Evolutionary conservation across 140 eudicot species (phyloP), one percentile per base, ranked within the genome.

Genomic region (Ambrosia hybrid): DNA sequence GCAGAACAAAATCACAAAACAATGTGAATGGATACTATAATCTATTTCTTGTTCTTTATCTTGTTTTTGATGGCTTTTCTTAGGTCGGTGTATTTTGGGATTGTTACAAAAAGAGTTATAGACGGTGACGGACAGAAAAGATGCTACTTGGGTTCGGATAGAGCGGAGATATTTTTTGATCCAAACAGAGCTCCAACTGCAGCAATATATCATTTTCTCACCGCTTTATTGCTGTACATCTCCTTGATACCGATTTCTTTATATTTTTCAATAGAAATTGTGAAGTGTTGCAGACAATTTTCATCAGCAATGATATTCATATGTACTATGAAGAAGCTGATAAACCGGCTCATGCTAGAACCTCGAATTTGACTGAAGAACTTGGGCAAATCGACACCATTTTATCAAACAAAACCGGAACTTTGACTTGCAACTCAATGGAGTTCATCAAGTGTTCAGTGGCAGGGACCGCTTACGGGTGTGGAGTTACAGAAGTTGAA

Each of bases 321-420:
- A 90, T 90, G 98, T 93, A 93, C 79, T 81, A 87, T 73, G 97
- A 90, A 68, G 98, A 83, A 83, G 73, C 89, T 51, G 98, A 93
- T 71, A 93, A 86, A 81, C 98, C 98, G 13, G 98, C 98, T 9
- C 89, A 81, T 74, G 98, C 98, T 8, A 86, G 98, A 3, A 93
- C 98, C 51, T 93, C 98, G 26, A 93, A 93, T 79, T 64, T 93
- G 60, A 93, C 88, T 1, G 98, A 93, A 80, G 98, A 93, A 76
- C 93, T 93, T 52, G 98, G 98, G 38, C 98, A 93, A 81, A 91
- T 93, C 26, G 83, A 93, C 82, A 93, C 98, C 11, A 84, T 93
- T 57, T 87, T 93, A 53, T 93, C 98, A 15, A 97, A 93, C 75
- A 93, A 93, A 77, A 93, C 98, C 2, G 98, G 98, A 13, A 93